Conservation (phyloP, 2,329 filamentous ascomycete species). For the Botryosphaeria agaves region DNA sequence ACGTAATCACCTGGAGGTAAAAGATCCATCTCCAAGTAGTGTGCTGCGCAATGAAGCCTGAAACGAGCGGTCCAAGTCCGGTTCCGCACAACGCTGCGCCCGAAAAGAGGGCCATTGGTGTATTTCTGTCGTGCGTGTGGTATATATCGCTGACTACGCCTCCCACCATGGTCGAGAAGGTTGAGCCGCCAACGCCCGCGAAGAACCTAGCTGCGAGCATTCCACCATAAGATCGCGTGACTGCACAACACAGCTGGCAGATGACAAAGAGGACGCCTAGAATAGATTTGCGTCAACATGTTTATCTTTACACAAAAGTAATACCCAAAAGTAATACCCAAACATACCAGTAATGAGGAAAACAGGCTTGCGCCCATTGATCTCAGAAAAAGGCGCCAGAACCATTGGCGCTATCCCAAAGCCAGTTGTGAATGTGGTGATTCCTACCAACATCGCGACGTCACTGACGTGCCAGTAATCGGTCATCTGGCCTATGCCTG, state of each 20-base stretch:
- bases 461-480: conserved; percentile 46
- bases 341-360: conserved; percentile 57
- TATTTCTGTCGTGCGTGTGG: conserved; percentile 61
- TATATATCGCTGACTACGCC: conserved; percentile 82
- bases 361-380: conserved; percentile 72
- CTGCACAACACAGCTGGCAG: conserved; percentile 56
- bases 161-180: conserved; percentile 81
- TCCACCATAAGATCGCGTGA: conserved; percentile 50
- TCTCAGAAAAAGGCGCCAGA: conserved; percentile 72
- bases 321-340: too few species aligned
- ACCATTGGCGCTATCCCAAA: conserved; percentile 78
- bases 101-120: conserved; percentile 81
- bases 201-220: conserved; percentile 65
- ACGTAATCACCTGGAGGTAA: conserved; percentile 63
- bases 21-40: conserved; percentile 75
- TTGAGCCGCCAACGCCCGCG: conserved; percentile 57
- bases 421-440: conserved; percentile 67
- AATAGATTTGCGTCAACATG: too few species aligned
- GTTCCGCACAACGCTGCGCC: conserved; percentile 63
- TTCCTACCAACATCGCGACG: conserved; percentile 52
- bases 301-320: too few species aligned
- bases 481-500: conserved; percentile 47
- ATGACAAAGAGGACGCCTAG: conserved; percentile 48
- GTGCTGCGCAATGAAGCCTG: conserved; percentile 49
- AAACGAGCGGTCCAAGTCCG: conserved; percentile 57